Base-by-base conservation (phyloP, 495 filamentous ascomycete genomes). In the Hypoxylon trugodes region DNA sequence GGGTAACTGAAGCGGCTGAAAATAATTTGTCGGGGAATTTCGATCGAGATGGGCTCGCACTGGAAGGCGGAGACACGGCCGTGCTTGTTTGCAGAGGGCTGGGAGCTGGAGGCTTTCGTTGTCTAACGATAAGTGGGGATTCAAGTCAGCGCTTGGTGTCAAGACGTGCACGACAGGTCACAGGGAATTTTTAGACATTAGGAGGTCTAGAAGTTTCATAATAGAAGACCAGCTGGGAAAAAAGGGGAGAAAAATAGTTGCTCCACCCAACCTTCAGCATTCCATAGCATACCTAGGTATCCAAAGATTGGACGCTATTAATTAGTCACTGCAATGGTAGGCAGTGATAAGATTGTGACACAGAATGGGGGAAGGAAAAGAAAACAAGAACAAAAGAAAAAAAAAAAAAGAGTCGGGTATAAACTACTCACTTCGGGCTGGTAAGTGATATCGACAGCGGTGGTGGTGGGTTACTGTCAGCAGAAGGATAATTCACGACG, bases 81-180 rank as follows among this genome's bases (percentile, higher is more conserved):
- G 65, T 75, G 61, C 66, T 77, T 30, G 74, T 76, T 51, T 75
- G 76, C 28, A 77, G 60, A 49, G 79, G 77, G 66, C 76, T 81
- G 46, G 77, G 76, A 56, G 66, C 72, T 32, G 73, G 73, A 68
- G 64, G 70, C 65, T 71, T 73, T 58, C 65, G 73, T 43, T 70
- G 76, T 68, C 79, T 81, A 63, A 41, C 57, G 38, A 73, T 54
- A 73, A 72, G 68, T 72, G 70, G 73, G 59, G 69, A 76, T 72
- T 45, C 60, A 67, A 72, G 69, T 60, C 73, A 79, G 77, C 53
- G 54, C 52, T 63, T n/a, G 61, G 56, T 37, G 54, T 55, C 56
- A 61, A 51, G 65, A 49, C 54, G 41, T 61, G 46, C 37, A 62
- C 33, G 41, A 48, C 13, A 56, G 43, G 24, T 38, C 16, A 41